phyloP scores from a whole-genome alignment of 371 early-diverging fungal species.

The Dinochytrium kinnereticum region DNA sequence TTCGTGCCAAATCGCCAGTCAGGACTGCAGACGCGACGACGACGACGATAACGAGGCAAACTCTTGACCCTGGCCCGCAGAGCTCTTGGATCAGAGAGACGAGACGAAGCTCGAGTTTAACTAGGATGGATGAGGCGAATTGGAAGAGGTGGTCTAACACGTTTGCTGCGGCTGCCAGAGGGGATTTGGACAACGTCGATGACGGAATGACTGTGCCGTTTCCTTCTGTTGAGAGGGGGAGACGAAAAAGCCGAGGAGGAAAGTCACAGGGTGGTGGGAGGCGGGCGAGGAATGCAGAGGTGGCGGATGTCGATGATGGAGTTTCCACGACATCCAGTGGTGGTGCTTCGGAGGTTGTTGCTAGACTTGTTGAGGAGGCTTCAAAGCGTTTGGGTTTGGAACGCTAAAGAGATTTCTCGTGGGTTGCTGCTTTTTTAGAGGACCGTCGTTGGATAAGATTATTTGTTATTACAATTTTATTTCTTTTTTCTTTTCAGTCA shows the following conservation, averaged over 20 bases:
- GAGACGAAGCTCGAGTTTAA: neutral
- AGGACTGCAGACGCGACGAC: too few species aligned
- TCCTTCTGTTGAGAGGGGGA: neutral
- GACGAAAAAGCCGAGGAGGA: neutral
- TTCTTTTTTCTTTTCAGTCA: too few species aligned
- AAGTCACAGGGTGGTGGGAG: too few species aligned
- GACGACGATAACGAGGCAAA: neutral
- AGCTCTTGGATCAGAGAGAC: constrained; percentile 1
- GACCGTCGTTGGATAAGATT: neutral
- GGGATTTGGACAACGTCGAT: neutral
- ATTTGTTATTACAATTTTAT: neutral
- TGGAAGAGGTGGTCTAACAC: neutral
- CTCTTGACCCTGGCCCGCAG: constrained; percentile 9
- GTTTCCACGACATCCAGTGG: too few species aligned
- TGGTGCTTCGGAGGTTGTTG: neutral
- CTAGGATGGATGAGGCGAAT: neutral
- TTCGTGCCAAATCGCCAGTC: neutral
- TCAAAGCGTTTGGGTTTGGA: neutral
- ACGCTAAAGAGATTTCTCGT: neutral
- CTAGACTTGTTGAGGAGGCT: neutral
- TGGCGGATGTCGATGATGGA: too few species aligned
- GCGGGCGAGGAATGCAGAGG: too few species aligned
- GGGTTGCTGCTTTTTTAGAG: neutral
- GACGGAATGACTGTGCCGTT: neutral
- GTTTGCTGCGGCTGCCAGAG: neutral